A percentile compares a stretch with the other conserved stretches of the same genome.
These are phyloP conservation scores for Nepenthes alata DNA, from an alignment of 179 eudicot species.

Conservation along the genomic window DNA sequence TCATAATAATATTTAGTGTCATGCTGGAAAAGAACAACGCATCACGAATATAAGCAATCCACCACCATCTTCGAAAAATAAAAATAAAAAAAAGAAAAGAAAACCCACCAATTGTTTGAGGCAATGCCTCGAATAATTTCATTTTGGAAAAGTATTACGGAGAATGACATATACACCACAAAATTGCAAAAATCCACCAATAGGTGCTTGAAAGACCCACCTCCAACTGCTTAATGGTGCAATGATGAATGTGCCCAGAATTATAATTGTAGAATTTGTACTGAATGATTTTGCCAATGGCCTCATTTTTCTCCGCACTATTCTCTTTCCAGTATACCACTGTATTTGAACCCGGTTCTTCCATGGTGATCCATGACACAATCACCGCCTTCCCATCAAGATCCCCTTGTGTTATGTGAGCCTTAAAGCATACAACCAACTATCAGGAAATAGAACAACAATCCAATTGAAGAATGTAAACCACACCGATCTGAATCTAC, in stretches of 20 bases:
- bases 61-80: too few species aligned
- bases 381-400: conserved; percentile 30
- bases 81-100: too few species aligned
- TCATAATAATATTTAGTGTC: conserved; percentile 21
- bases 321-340: conserved; percentile 24
- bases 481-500: too few species aligned
- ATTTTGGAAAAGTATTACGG: not conserved
- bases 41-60: not conserved
- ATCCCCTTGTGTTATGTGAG: conserved; percentile 44
- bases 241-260: conserved; percentile 45
- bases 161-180: not conserved
- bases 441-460: not conserved
- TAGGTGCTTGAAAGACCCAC: conserved; percentile 1
- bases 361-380: conserved; percentile 31
- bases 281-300: conserved; percentile 9
- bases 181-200: not conserved
- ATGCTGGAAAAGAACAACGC: conserved; percentile 10
- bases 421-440: conserved; percentile 13
- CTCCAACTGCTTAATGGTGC: conserved; percentile 22
- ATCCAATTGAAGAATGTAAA: too few species aligned
- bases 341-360: conserved; percentile 15
- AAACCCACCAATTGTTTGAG: not conserved
- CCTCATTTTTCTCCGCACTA: conserved; percentile 7
- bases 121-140: not conserved
- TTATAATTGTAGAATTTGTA: conserved; percentile 29